Evolutionary conservation across 306 rosid genomes (phyloP), one percentile per base, ranked within the genome.

Genomic region (Ammopiptanthus mongolicus): DNA sequence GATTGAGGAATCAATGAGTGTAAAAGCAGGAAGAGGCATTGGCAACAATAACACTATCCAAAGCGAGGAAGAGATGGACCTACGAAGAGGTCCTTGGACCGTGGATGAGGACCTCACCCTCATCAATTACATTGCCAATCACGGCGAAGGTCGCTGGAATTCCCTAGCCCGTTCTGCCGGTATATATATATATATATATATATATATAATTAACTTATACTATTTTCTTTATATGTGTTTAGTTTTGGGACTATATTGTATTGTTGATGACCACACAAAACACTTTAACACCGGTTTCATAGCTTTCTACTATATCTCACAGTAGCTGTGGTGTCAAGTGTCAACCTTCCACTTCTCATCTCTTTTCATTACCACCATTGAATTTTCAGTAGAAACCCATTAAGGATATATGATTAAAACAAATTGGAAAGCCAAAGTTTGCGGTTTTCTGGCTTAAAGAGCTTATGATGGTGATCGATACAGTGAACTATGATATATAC

Each of bases 131-230:
- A 89, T 96, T 87, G 87, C 91, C 52, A 84, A 78, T 78, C 93
- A 96, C 29, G 99, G 99, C 63, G 99, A 96, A 69, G 98, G 99
- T 70, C 96, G 99, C 44, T 96, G 99, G 99, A 96, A 96, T 53
- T 88, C 96, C 73, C 97, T 96, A 8, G 96, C 99, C 69, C 87
- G 88, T 52, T 84, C 88, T 25, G 97, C 99, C 0, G 84, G 87
- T 83, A 75, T 23, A n/a, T n/a, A n/a, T n/a, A n/a, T n/a, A n/a
- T n/a, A n/a, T n/a, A n/a, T n/a, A n/a, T n/a, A n/a, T n/a, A n/a
- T n/a, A n/a, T n/a, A n/a, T n/a, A n/a, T 29, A 1, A 29, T 29
- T 4, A 4, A 33, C 11, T 37, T 5, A 0, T 25, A 34, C 4
- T 52, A 0, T 23, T 61, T 61, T 5, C 46, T 14, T 5, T 34